These are phyloP conservation scores for Artemisia argyi DNA, from an alignment of 129 eudicot species.

Conservation along the genomic window DNA sequence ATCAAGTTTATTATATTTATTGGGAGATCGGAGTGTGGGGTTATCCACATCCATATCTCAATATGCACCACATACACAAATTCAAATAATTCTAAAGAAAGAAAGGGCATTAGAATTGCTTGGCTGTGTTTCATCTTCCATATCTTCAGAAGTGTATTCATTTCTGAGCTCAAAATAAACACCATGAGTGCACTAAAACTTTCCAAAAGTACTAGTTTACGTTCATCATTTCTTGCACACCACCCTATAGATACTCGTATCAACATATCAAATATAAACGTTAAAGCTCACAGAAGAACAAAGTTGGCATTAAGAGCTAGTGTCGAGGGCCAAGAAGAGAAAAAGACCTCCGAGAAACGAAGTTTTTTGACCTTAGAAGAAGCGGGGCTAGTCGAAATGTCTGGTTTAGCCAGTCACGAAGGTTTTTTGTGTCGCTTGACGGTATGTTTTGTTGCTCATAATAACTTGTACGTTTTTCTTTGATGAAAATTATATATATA, in stretches of 20 bases:
- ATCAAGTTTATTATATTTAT: neutral
- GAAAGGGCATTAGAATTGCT: neutral
- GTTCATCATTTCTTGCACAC: constrained; percentile 14
- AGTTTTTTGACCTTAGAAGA: constrained; percentile 74
- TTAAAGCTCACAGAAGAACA: constrained; percentile 13
- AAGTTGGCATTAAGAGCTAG: constrained; percentile 30
- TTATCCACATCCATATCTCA: constrained; percentile 43
- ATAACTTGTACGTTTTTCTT: neutral
- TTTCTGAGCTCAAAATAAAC: constrained; percentile 7
- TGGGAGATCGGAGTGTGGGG: neutral
- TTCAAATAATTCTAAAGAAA: constrained; percentile 12
- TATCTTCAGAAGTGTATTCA: constrained; percentile 13
- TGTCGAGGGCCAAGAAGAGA: constrained; percentile 36
- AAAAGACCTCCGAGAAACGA: constrained; percentile 42
- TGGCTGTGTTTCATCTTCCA: constrained; percentile 15
- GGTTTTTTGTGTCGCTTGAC: constrained; percentile 82
- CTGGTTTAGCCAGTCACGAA: constrained; percentile 76
- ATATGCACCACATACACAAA: constrained; percentile 42
- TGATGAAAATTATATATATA: neutral
- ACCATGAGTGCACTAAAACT: constrained; percentile 41
- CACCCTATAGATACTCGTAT: constrained; percentile 4
- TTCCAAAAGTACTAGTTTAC: constrained; percentile 12
- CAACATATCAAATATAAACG: neutral
- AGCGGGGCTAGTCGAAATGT: constrained; percentile 82
- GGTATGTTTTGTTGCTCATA: constrained; percentile 31